These are phyloP conservation scores for Ramularia endophylla DNA, from an alignment of 2,329 filamentous ascomycete species.

Conservation along the genomic window DNA sequence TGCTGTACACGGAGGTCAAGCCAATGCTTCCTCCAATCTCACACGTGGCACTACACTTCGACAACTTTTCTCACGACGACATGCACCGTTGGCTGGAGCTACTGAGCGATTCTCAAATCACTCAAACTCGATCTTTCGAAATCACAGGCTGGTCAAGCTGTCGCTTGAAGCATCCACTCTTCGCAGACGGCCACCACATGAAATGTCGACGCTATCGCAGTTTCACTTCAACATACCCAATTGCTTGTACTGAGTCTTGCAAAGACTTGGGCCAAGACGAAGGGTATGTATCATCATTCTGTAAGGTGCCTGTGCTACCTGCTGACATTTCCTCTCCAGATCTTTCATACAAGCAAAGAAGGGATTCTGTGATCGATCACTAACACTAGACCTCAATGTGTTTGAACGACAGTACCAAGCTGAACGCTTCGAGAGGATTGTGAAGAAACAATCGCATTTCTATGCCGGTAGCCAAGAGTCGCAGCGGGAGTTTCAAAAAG, in stretches of 20 bases:
- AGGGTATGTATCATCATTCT: neutral
- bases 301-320: neutral
- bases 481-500: constrained; percentile 1
- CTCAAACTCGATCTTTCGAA: neutral
- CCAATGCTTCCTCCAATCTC: neutral
- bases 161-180: neutral
- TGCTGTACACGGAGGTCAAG: neutral
- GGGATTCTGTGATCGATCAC: constrained; percentile 3
- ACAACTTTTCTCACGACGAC: neutral
- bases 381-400: constrained; percentile 3
- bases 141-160: constrained; percentile 4
- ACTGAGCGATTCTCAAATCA: neutral
- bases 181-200: constrained; percentile 2
- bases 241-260: constrained; percentile 2
- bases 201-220: neutral
- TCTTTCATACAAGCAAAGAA: neutral
- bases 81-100: neutral
- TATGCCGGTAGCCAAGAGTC: neutral
- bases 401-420: constrained; percentile 3
- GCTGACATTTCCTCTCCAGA: constrained; percentile 1
- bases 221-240: neutral
- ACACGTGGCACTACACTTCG: neutral
- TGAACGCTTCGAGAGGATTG: neutral
- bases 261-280: neutral
- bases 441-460: constrained; percentile 1